These are phyloP conservation scores for Sherardia arvensis DNA, from an alignment of 257 asterid species.

Conservation along the genomic window DNA sequence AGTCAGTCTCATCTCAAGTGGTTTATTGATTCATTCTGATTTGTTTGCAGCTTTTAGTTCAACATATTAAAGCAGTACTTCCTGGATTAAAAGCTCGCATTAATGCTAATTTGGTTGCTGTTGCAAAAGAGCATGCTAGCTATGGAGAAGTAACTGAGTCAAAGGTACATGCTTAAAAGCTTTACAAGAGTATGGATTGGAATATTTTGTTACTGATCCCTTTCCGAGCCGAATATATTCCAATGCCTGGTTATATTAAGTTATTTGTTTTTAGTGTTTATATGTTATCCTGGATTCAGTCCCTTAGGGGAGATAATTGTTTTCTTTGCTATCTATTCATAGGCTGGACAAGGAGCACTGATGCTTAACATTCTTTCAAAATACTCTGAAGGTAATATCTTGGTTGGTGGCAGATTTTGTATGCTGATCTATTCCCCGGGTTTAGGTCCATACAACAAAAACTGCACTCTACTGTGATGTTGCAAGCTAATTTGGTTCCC, in stretches of 20 bases:
- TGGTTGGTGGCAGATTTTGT: too few relatives aligned
- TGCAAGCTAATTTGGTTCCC: neutral
- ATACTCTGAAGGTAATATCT: conserved; percentile 68
- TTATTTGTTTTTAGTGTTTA: too few relatives aligned
- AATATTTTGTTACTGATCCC: neutral
- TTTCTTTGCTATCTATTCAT: conserved; percentile 14
- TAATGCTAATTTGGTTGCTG: conserved; percentile 61
- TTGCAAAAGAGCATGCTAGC: conserved; percentile 93
- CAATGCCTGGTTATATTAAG: too few relatives aligned
- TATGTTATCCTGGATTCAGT: too few relatives aligned
- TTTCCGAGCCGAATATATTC: too few relatives aligned
- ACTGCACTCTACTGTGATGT: too few relatives aligned
- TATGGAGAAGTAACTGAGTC: conserved; percentile 92
- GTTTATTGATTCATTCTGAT: neutral
- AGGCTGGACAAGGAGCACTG: conserved; percentile 94
- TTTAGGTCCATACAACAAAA: too few relatives aligned
- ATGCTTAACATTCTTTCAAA: conserved; percentile 81
- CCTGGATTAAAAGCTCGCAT: conserved; percentile 87
- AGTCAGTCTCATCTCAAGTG: neutral
- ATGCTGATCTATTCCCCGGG: too few relatives aligned
- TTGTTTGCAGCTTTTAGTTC: conserved; percentile 60
- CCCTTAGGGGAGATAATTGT: too few relatives aligned
- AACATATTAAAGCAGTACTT: conserved; percentile 76
- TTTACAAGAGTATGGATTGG: neutral
- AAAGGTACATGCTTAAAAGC: conserved; percentile 35